A percentile compares a stretch with the other conserved stretches of the same genome.
phyloP scores from a whole-genome alignment of 177 flowering plant genomes.

The Vitis hybrid region DNA sequence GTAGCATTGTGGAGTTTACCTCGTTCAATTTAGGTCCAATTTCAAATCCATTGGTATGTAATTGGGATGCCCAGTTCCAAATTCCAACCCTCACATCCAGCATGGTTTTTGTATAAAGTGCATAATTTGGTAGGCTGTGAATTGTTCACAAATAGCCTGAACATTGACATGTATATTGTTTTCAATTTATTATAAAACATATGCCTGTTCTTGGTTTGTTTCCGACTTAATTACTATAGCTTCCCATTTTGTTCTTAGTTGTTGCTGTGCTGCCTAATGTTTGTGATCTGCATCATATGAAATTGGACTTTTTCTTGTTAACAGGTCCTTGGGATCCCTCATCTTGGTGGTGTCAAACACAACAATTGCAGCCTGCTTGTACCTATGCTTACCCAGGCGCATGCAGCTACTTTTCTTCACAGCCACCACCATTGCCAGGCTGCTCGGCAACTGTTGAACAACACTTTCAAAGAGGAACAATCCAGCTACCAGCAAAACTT shows the following conservation, averaged over 20 bases:
- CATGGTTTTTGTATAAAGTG: no score
- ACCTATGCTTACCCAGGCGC: constrained; percentile 18
- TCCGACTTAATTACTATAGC: no score
- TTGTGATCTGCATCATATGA: neutral
- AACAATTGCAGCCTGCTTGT: constrained; percentile 24
- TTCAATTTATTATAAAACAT: no score
- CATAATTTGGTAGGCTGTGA: no score
- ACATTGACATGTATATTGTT: no score
- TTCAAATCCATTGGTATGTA: no score
- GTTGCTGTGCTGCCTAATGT: neutral
- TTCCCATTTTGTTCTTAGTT: neutral
- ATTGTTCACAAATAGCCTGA: no score
- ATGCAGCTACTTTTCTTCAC: constrained; percentile 21
- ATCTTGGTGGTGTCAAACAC: constrained; percentile 35
- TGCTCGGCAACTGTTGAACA: constrained; percentile 10
- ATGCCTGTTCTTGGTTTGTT: no score
- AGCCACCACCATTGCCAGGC: constrained; percentile 9
- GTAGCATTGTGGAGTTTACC: no score
- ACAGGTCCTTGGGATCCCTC: constrained; percentile 43
- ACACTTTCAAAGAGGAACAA: constrained; percentile 29
- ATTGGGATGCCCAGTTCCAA: no score
- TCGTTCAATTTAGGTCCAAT: no score
- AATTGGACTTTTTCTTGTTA: constrained; percentile 8
- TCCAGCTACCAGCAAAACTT: constrained; percentile 25
- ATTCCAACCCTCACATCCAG: no score